Percentiles rank a stretch among this genome's conserved stretches.
Evolutionary conservation across 768 basidiomycete genomes (phyloP).

Genomic region (Trametes punicea): DNA sequence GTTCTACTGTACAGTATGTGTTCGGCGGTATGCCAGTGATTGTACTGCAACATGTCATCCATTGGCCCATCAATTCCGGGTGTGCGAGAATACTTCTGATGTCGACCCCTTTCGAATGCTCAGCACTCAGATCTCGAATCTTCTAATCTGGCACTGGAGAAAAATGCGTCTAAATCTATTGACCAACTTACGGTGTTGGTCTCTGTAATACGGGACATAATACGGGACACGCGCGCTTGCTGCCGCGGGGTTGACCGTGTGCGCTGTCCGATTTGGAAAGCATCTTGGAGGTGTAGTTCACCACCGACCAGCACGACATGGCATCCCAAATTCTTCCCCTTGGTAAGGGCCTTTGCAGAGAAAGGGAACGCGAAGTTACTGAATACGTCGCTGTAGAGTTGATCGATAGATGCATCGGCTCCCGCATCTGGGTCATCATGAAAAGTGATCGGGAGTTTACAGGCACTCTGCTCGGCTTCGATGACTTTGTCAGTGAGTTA

Average conservation of each 20-base stretch:
- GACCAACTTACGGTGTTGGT: too few species aligned
- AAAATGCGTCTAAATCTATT: too few species aligned
- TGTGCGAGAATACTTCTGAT: too few species aligned
- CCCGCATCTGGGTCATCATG: conserved; percentile 97
- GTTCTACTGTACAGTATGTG: too few species aligned
- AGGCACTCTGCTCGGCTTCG: conserved; percentile 91
- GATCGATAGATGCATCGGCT: conserved; percentile 96
- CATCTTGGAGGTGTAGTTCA: conserved; percentile 8
- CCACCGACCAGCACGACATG: conserved; percentile 44
- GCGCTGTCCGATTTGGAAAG: conserved; percentile 6
- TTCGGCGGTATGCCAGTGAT: too few species aligned
- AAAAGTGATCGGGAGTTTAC: conserved; percentile 97
- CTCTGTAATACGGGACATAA: too few species aligned
- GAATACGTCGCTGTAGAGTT: conserved; percentile 55
- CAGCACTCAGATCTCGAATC: too few species aligned
- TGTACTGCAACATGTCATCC: too few species aligned
- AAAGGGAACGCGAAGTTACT: background rate
- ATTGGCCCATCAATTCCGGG: too few species aligned
- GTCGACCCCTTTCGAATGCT: too few species aligned
- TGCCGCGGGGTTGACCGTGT: background rate
- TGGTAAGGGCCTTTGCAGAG: conserved; percentile 41
- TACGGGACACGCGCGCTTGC: background rate
- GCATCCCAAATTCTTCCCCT: conserved; percentile 93
- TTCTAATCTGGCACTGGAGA: too few species aligned
- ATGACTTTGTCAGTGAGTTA: conserved; percentile 98